A percentile compares a stretch with the other conserved stretches of the same genome.
These are phyloP conservation scores for Salix brachista DNA, from an alignment of 345 rosid genomes.

Conservation along the genomic window DNA sequence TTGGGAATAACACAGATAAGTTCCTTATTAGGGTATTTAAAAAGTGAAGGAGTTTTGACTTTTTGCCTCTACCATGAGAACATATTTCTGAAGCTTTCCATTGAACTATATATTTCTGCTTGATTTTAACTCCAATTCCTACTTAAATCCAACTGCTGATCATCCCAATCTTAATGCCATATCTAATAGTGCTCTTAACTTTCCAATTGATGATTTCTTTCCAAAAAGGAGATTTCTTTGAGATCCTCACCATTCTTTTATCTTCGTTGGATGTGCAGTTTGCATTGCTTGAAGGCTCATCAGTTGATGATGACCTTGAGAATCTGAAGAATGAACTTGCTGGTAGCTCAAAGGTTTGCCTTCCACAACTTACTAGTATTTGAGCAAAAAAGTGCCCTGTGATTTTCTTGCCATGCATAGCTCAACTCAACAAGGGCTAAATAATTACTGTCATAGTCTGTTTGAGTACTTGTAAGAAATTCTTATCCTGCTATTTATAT, in stretches of 20 bases:
- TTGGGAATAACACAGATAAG: neutral
- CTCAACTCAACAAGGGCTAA: neutral
- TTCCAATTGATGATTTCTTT: neutral
- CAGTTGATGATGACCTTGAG: slow-evolving; percentile 72
- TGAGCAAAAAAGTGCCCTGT: neutral
- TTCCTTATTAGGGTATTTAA: neutral
- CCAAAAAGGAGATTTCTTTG: neutral
- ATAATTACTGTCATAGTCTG: neutral
- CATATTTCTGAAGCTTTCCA: neutral
- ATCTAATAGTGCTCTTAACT: neutral
- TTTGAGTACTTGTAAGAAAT: neutral
- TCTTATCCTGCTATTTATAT: neutral
- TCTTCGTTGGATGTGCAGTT: slow-evolving; percentile 38
- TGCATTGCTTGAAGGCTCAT: slow-evolving; percentile 61
- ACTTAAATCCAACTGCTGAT: neutral
- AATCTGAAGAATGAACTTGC: slow-evolving; percentile 58
- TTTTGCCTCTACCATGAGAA: neutral
- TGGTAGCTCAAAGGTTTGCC: slow-evolving; percentile 52
- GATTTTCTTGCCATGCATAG: neutral
- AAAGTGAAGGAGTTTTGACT: neutral
- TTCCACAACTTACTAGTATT: neutral
- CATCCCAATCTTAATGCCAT: neutral
- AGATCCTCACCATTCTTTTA: neutral
- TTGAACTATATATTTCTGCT: neutral
- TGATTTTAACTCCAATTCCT: neutral